phyloP scores from a whole-genome alignment of 352 stramenopile genomes.

The Globisporangium ultimum region DNA sequence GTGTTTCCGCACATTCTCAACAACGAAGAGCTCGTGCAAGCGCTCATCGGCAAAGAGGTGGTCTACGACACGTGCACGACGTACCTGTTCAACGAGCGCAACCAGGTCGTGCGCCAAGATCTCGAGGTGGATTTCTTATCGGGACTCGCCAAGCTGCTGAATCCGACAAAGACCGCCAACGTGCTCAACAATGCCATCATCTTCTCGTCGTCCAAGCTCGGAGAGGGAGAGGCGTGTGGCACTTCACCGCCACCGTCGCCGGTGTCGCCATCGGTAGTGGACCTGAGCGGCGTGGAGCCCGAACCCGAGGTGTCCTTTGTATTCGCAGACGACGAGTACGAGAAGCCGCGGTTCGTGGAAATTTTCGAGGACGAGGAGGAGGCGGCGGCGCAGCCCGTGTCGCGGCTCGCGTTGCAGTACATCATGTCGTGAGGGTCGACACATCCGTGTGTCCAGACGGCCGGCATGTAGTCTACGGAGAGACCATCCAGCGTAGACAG shows the following conservation, averaged over 20 bases:
- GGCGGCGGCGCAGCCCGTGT: neutral
- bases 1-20: constrained; percentile 61
- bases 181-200: constrained; percentile 37
- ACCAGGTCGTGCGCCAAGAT: constrained; percentile 52
- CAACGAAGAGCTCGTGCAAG: constrained; percentile 54
- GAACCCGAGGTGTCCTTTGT: neutral
- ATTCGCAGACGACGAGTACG: neutral
- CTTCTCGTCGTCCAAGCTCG: constrained; percentile 19
- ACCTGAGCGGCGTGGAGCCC: no score
- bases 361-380: neutral
- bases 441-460: no score
- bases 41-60: constrained; percentile 46
- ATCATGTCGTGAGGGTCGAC: constrained; percentile 14
- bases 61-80: constrained; percentile 51
- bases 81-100: constrained; percentile 49
- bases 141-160: constrained; percentile 34
- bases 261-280: no score
- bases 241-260: no score
- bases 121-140: constrained; percentile 54
- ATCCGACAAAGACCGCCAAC: constrained; percentile 20
- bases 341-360: neutral
- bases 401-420: constrained; percentile 15
- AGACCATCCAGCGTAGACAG: no score
- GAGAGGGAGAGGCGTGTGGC: neutral
- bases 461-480: no score